phyloP scores from a whole-genome alignment of 345 rosid genomes.

The Clarkia xantiana region DNA sequence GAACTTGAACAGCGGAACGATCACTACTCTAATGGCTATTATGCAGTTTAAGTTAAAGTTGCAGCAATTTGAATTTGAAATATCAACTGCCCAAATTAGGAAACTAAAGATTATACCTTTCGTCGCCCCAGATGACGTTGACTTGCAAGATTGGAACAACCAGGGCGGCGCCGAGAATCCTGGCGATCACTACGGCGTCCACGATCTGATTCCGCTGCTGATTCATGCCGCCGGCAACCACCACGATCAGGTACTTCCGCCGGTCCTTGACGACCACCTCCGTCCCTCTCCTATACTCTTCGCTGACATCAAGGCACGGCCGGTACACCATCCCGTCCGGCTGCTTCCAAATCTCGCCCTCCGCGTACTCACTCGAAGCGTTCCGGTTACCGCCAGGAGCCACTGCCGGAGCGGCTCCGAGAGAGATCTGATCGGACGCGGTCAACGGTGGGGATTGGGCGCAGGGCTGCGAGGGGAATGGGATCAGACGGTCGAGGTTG shows the following conservation, averaged over 20 bases:
- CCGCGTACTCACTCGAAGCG: not conserved
- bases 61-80: too few species aligned
- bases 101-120: constrained; percentile 35
- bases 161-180: constrained; percentile 87
- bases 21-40: too few species aligned
- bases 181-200: constrained; percentile 91
- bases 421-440: constrained; percentile 10
- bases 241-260: constrained; percentile 66
- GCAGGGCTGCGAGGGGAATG: constrained; percentile 50
- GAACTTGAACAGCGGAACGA: too few species aligned
- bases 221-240: constrained; percentile 89
- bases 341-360: constrained; percentile 74
- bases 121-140: constrained; percentile 98
- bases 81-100: too few species aligned
- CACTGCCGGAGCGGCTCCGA: not conserved
- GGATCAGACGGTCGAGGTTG: constrained; percentile 31
- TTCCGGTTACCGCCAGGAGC: not conserved
- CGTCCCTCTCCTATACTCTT: constrained; percentile 38
- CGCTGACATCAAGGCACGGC: constrained; percentile 56
- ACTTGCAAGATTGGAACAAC: constrained; percentile 93
- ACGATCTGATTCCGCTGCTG: constrained; percentile 99
- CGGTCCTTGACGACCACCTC: constrained; percentile 24
- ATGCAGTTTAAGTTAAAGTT: too few species aligned
- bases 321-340: constrained; percentile 85
- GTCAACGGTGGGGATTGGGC: constrained; percentile 35